Percentiles rank a stretch among this genome's conserved stretches.
Evolutionary conservation across 2,329 filamentous ascomycete genomes (phyloP).

Genomic region (Stemphylium beticola): DNA sequence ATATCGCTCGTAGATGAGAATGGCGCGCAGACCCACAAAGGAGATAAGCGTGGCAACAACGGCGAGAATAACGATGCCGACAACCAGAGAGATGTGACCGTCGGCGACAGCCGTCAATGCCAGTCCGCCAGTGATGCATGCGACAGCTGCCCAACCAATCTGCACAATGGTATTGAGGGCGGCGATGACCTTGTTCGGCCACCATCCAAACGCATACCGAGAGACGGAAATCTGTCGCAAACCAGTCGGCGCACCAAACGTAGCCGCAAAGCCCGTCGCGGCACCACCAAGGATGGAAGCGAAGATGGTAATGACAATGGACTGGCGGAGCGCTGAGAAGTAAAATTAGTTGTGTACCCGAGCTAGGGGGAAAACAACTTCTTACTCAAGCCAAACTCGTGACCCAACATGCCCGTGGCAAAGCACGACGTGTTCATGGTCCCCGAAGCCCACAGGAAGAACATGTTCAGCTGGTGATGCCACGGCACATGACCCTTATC

Average conservation of each 20-base stretch:
- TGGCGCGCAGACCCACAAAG: slow-evolving; percentile 52
- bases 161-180: slow-evolving; percentile 56
- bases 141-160: slow-evolving; percentile 52
- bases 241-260: slow-evolving; percentile 51
- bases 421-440: slow-evolving; percentile 51
- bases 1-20: slow-evolving; percentile 57
- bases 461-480: slow-evolving; percentile 43
- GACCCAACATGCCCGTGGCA: slow-evolving; percentile 54
- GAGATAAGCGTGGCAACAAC: slow-evolving; percentile 47
- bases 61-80: slow-evolving; percentile 54
- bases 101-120: slow-evolving; percentile 51
- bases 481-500: slow-evolving; percentile 36
- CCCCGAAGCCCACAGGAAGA: slow-evolving; percentile 54
- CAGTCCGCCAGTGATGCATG: slow-evolving; percentile 53
- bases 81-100: slow-evolving; percentile 52
- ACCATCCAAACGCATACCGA: slow-evolving; percentile 60
- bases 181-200: slow-evolving; percentile 56
- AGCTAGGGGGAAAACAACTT: neutral
- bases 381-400: slow-evolving; percentile 54
- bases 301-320: slow-evolving; percentile 50
- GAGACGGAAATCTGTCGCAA: slow-evolving; percentile 54
- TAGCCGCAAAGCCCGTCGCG: slow-evolving; percentile 51
- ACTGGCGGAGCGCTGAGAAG: slow-evolving; percentile 48
- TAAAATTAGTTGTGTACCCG: slow-evolving; percentile 1
- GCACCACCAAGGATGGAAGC: slow-evolving; percentile 51